Evolutionary conservation across 148 eudicot species (phyloP).

Genomic region (Drosera capensis): DNA sequence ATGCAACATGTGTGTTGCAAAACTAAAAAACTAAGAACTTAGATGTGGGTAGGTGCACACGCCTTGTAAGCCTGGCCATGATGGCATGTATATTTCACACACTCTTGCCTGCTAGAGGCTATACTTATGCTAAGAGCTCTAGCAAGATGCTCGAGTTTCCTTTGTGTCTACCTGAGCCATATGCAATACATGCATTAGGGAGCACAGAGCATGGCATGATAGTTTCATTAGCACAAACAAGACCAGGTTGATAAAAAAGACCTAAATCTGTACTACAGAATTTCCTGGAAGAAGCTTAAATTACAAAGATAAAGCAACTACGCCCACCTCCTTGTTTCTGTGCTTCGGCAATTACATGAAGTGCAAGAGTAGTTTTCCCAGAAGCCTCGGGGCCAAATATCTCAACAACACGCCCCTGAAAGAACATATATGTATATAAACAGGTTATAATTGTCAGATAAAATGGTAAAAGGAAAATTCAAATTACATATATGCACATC

Average conservation of each 20-base stretch:
- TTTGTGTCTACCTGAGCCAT: no score
- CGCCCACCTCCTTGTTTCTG: conserved; percentile 77
- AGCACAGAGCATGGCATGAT: no score
- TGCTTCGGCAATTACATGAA: conserved; percentile 89
- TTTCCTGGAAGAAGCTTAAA: not conserved
- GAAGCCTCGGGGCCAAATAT: conserved; percentile 97
- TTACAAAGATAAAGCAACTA: conserved; percentile 1
- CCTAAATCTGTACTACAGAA: not conserved
- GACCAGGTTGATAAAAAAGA: no score
- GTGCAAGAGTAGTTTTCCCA: conserved; percentile 92
- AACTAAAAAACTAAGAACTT: no score
- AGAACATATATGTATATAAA: conserved; percentile 4
- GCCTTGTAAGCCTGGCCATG: no score
- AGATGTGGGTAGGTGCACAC: not conserved
- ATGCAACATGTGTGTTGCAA: no score
- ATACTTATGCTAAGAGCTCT: no score
- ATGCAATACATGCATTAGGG: no score
- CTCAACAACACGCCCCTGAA: conserved; percentile 91
- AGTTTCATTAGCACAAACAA: no score
- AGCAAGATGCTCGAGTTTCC: no score
- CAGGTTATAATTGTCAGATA: not conserved
- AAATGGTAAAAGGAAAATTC: not conserved
- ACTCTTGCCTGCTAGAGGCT: no score
- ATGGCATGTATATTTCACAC: no score
- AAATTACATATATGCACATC: not conserved